Base-by-base conservation (phyloP, 768 basidiomycete species). In the Coprinopsis marcescibilis region DNA sequence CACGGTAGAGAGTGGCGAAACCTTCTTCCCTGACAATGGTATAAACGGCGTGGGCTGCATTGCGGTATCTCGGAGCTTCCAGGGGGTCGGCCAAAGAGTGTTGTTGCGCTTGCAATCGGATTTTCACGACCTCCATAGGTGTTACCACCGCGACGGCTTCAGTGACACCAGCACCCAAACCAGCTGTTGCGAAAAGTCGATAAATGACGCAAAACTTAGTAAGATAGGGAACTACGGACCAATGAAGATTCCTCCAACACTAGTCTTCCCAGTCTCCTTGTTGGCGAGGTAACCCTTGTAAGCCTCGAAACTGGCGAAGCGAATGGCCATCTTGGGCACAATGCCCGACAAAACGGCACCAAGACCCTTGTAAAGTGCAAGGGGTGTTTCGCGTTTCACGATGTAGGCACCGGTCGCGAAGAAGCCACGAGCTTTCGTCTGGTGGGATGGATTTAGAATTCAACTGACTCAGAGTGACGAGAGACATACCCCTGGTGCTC, bases 81-180 rank as follows among this genome's bases (percentile, higher is more conserved):
- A 95, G 67, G 27, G 96, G 96, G 65, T 99, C 96, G 5, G 93
- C 90, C 39, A 99, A 74, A 17, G 95, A 98, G 65, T 98, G 96
- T 60, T 89, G 86, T 60, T 99, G 96, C 2, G 96, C 95, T 66
- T 99, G 96, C 57, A 99, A 69, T 21, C 96, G 81, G 60, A 99
- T 98, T 75, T 98, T 98, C 62, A 99, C 89, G 15, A 98, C 96
- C 62, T 99, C 96, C 96, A 99, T 98, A 0, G 96, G 96, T 36
- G 89, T 95, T 10, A 99, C 96, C 36, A 99, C 91, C 13, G 81
- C 73, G 14, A 99, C 80, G 2, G 94, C 96, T 66, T 98, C 96
- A 1, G 92, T 89, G n/a, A 85, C 85, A 20, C 96, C 96, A 3
- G 96, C 95, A 36, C 85, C 91, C 23, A 99, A 73, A 52, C 96